Base-by-base conservation (phyloP, 306 rosid genomes). In the Begonia loranthoides region DNA sequence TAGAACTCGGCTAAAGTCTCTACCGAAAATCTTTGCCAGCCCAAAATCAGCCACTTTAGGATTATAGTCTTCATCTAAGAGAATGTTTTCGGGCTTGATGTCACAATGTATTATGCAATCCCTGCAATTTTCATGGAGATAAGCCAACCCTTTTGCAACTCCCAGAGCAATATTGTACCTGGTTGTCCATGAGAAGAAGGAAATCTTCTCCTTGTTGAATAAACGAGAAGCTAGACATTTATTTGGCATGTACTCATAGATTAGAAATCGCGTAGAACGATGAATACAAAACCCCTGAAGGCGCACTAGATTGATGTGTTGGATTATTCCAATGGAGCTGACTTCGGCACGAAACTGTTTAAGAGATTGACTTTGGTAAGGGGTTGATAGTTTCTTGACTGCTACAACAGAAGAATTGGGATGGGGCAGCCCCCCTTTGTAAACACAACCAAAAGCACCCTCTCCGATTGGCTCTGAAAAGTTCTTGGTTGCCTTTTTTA, bases 361-460 rank as follows among this genome's bases (percentile, higher is more conserved):
- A 16, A 62, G 70, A 13, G 43, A 61, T 56, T 69, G 73, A 41
- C 33, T 49, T 6, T 46, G 65, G 36, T 65, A 28, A 28, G 36
- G 36, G 36, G 36, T 47, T 44, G 46, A 49, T 10, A 76, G 70
- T 41, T 55, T 65, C 82, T 76, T 76, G 19, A 72, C 78, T 0
- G 82, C 78, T 15, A 72, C 40, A 19, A n/a, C 66, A 13, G 36
- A 54, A 10, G 70, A 50, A 47, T 55, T 50, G 2, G 62, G 54
- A 47, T 58, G 41, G 1, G 62, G 50, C 15, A 76, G 28, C 13
- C 50, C 47, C 16, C 77, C 81, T 58, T 54, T 64, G 63, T 59
- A 76, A 53, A 76, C 77, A 28, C 50, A 49, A 66, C 81, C 75
- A 49, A 76, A 75, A 46, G 74, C 81, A 17, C 76, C 80, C 45